Evolutionary conservation across 2,329 filamentous ascomycete genomes (phyloP).

Genomic region (Calonectria honghensis): DNA sequence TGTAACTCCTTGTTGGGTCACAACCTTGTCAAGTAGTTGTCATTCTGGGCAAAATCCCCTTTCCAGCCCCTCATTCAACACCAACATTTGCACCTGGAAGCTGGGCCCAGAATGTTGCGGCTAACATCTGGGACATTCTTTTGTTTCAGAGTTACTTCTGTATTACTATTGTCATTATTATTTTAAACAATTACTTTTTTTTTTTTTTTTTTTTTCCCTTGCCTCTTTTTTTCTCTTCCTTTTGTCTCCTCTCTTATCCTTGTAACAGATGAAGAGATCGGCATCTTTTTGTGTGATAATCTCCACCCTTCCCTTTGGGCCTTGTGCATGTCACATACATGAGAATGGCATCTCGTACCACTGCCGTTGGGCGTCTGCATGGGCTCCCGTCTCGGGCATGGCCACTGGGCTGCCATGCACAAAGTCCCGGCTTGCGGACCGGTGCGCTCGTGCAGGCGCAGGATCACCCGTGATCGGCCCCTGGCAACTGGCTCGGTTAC

Average conservation of each 20-base stretch:
- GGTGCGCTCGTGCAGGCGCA: constrained; percentile 61
- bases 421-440: constrained; percentile 56
- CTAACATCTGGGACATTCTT: constrained; percentile 21
- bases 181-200: neutral
- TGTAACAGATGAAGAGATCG: constrained; percentile 48
- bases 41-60: constrained; percentile 7
- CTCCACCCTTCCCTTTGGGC: constrained; percentile 50
- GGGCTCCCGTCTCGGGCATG: constrained; percentile 41
- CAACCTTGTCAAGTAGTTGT: constrained; percentile 26
- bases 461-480: constrained; percentile 59
- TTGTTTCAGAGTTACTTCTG: constrained; percentile 29
- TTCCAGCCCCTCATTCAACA: constrained; percentile 23
- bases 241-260: constrained; percentile 42
- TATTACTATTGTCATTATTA: neutral
- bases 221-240: neutral
- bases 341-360: constrained; percentile 51
- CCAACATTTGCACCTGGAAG: neutral
- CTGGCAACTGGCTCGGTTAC: constrained; percentile 51
- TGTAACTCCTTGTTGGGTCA: constrained; percentile 25
- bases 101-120: constrained; percentile 5
- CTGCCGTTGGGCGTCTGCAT: constrained; percentile 47
- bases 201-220: neutral
- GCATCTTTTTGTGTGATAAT: constrained; percentile 42
- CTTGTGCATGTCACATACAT: constrained; percentile 46
- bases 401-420: constrained; percentile 41